Conservation (phyloP, 2,329 filamentous ascomycete species). For the Rachicladosporium sp. region DNA sequence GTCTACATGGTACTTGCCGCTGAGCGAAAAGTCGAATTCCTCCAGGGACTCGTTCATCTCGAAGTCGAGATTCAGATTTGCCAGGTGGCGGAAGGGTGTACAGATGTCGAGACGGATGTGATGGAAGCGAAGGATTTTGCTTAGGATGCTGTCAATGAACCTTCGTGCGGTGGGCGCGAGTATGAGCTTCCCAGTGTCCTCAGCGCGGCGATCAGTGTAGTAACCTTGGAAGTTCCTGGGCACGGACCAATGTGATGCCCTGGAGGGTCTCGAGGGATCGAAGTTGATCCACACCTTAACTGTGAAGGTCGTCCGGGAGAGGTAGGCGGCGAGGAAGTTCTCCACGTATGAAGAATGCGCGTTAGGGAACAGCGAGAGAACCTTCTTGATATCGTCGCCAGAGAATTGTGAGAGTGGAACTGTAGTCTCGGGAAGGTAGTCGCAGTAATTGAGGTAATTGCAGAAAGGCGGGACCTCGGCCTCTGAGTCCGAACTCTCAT, state of each 20-base stretch:
- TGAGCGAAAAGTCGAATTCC: too few species aligned
- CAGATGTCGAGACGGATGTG: constrained; percentile 2
- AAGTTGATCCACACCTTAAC: constrained; percentile 14
- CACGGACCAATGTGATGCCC: not conserved
- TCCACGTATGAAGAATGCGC: not conserved
- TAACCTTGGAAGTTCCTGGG: constrained; percentile 5
- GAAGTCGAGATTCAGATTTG: not conserved
- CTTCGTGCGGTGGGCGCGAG: not conserved
- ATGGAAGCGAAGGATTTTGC: not conserved
- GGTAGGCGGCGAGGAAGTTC: constrained; percentile 7
- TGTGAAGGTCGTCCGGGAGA: constrained; percentile 5
- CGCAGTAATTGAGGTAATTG: not conserved
- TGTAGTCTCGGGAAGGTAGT: not conserved
- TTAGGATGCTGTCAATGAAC: not conserved
- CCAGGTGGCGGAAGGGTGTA: constrained; percentile 3
- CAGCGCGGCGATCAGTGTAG: not conserved
- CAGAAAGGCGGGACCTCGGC: not conserved
- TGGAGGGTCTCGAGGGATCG: constrained; percentile 3
- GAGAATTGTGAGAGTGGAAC: not conserved
- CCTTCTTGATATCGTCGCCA: not conserved
- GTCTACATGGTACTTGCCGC: too few species aligned
- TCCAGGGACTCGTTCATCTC: too few species aligned
- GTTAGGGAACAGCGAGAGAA: too few species aligned
- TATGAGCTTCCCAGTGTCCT: constrained; percentile 2
- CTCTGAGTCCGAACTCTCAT: not conserved